Conservation (phyloP, 2,329 filamentous ascomycete genomes). For the Davidsoniella virescens region DNA sequence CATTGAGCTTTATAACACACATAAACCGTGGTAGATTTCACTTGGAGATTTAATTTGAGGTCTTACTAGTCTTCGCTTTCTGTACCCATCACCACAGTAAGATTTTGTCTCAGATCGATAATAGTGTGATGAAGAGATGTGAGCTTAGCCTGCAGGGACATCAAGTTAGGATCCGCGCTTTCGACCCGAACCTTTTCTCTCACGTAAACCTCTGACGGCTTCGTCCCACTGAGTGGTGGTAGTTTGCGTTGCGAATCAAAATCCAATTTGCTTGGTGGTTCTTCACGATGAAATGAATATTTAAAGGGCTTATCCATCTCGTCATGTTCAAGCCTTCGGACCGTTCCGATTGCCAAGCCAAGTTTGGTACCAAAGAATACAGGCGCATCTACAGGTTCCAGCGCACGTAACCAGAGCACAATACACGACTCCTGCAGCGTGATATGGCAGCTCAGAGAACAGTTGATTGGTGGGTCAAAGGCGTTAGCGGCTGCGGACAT, state of each 20-base stretch:
- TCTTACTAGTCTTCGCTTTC: conserved; percentile 20
- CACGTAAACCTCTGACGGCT: conserved; percentile 53
- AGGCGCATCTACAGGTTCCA: conserved; percentile 50
- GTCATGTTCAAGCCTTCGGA: conserved; percentile 53
- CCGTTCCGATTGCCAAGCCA: conserved; percentile 51
- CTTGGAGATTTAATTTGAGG: not conserved
- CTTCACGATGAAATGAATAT: conserved; percentile 28
- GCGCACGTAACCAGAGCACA: conserved; percentile 51
- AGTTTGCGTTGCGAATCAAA: conserved; percentile 4
- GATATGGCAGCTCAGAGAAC: conserved; percentile 58
- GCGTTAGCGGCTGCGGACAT: conserved; percentile 28
- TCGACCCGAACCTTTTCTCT: conserved; percentile 81
- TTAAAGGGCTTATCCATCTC: conserved; percentile 65
- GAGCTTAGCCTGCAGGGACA: conserved; percentile 72
- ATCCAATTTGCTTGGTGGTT: not conserved
- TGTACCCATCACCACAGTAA: conserved; percentile 64
- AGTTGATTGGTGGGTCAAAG: conserved; percentile 30
- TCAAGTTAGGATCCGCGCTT: conserved; percentile 71
- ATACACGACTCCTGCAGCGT: conserved; percentile 54
- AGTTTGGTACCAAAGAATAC: conserved; percentile 48
- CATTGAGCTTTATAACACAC: not conserved
- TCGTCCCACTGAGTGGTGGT: conserved; percentile 14
- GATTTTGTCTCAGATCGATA: conserved; percentile 49
- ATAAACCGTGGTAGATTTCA: not conserved
- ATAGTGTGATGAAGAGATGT: conserved; percentile 61